Base-by-base conservation (phyloP, 805 yeast species). In the Scheffersomyces lignosus region DNA sequence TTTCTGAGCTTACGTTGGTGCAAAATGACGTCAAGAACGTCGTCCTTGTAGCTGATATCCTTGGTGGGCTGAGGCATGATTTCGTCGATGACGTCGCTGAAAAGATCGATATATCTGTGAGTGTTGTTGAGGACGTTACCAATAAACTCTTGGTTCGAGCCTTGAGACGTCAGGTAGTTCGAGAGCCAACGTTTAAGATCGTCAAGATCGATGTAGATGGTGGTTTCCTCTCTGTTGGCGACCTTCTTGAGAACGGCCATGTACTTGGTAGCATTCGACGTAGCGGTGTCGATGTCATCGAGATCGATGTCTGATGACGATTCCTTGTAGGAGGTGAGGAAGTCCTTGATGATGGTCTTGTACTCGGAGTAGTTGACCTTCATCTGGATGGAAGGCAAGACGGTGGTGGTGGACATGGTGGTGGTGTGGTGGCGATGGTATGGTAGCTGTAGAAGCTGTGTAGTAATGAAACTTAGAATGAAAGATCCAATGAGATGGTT, bases 1-100 rank as follows among this genome's bases (percentile, higher is more conserved):
- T 91, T 91, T 56, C 96, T 77, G 57, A 87, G 76, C 52, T 76
- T 80, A 60, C 99, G 78, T 68, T 93, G 98, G 55, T 87, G 90
- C 47, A 90, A 71, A 38, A 93, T 87, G 40, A 93, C 95, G 56
- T 93, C 99, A 45, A 93, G 67, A 9, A 93, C 98, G 49, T 87
- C 96, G 58, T 88, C 96, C 48, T 81, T 80, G 57, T 84, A 87
- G 30, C 81, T 68, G 35, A 91, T 71, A 42, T 86, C 90, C 33
- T 74, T 78, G 2, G 93, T 83, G n/a, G 98, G 91, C 44, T 73
- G 75, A 0, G 99, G 99, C 78, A 91, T 76, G 40, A 87, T 60
- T 33, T 78, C 81, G 62, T 93, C 99, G 29, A 87, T 77, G 12
- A 81, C 81, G 33, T 70, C 66, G 34, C 87, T 73, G 55, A 95